These are phyloP conservation scores for Penicillium dipodomyicola DNA, from an alignment of 495 filamentous ascomycete species.

Conservation along the genomic window DNA sequence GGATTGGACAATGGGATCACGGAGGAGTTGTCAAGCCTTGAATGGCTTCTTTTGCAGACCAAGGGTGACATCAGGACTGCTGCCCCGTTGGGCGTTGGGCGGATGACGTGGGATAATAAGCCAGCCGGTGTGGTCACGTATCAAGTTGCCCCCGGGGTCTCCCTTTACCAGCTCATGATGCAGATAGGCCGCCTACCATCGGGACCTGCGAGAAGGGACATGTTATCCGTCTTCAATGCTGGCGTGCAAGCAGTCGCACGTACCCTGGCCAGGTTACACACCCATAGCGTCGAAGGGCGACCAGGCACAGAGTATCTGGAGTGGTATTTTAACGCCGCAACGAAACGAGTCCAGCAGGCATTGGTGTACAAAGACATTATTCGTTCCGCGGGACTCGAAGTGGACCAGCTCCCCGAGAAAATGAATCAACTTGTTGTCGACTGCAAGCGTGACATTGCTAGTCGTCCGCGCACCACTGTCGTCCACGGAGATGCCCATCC, in stretches of 20 bases:
- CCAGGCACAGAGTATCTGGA: background rate
- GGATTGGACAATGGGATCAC: background rate
- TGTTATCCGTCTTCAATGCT: background rate
- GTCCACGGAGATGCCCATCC: background rate
- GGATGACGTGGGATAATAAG: background rate
- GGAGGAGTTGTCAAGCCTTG: constrained; percentile 1
- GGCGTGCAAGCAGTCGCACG: constrained; percentile 1
- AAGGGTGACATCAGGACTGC: constrained; percentile 1
- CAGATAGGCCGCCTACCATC: background rate
- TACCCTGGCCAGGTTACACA: background rate
- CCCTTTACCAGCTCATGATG: constrained; percentile 3
- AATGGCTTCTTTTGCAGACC: constrained; percentile 1
- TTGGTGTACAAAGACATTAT: background rate
- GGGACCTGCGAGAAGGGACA: background rate
- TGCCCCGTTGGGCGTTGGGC: background rate
- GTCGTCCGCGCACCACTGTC: background rate
- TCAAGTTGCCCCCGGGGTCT: constrained; percentile 2
- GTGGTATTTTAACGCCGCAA: constrained; percentile 3
- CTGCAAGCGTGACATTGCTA: background rate
- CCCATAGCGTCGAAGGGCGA: constrained; percentile 1
- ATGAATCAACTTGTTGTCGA: background rate
- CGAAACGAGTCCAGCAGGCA: background rate
- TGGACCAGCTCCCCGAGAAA: background rate
- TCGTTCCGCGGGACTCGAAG: background rate
- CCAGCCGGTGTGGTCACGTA: background rate